Base-by-base conservation (phyloP, 257 asterid genomes). In the Lycium barbarum region DNA sequence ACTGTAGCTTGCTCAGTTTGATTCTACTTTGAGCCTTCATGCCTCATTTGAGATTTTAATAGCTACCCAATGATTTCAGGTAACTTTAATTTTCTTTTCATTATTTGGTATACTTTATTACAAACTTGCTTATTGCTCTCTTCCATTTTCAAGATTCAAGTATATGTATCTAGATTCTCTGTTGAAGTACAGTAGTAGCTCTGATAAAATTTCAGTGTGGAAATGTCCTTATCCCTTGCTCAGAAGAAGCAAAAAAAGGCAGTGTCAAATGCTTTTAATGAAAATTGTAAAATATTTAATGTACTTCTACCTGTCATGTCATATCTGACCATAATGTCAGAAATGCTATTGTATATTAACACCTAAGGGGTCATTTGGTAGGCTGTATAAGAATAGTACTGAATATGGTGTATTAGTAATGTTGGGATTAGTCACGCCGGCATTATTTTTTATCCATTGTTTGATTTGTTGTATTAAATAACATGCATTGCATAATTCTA, bases 61-160 rank as follows among this genome's bases (percentile, higher is more conserved):
- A 45, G 7, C 45, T 76, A 51, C 14, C 45, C 58, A 51, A 76
- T 76, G 82, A 76, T 76, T 76, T 76, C 63, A 76, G 82, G 82
- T 76, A 51, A 76, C 26, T 63, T 63, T 22, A 47, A 47, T 67
- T 67, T 35, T 20, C 9, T 47, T 73, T 73, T 49, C 8, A 11
- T 73, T 11, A 51, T 73, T 20, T 14, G 18, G 47, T 72, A 1
- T 72, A n/a, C 33, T 72, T 71, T 72, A 11, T 45, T 10, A 73
- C 80, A 45, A 45, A 73, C 54, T 73, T 72, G 18, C 38, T 45
- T 18, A 5, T 72, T 72, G 80, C 38, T 72, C 58, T 72, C 36
- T n/a, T 45, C n/a, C 40, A 73, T 1, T 73, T 73, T 12, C 10
- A 73, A 73, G 59, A 47, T 73, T 73, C 57, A n/a, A 73, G 12